Base-by-base conservation (phyloP, 148 eudicot genomes). In the Silene uniflora region DNA sequence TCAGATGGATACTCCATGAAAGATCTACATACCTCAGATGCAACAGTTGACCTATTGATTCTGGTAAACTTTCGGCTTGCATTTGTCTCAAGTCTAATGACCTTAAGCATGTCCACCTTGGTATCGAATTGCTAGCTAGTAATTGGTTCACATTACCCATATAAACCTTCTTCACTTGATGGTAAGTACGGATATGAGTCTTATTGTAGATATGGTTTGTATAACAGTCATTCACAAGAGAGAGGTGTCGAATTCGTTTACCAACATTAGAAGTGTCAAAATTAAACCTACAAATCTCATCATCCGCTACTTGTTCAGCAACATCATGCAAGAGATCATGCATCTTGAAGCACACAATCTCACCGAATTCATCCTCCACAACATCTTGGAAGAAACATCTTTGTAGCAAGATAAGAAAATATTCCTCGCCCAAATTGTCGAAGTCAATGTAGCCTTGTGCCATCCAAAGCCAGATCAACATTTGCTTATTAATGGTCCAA, bases 11-110 rank as follows among this genome's bases (percentile, higher is more conserved):
- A 32, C 77, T 81, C 44, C 10, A 55, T 8, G 67, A 42, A 8
- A 81, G 70, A 7, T 64, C 58, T 23, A 81, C 35, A 54, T 72
- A 66, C 60, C 83, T 66, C 25, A 81, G 39, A 68, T 76, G 83
- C 54, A 69, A 66, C 64, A 81, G 23, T 7, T 65, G 69, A 7
- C 77, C 69, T 13, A 81, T 23, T 13, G 83, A 76, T n/a, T 67
- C 25, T 4, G 83, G 69, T 58, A 81, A 42, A 13, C 12, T 27
- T 60, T 72, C 67, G 49, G 77, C 23, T 17, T 72, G 52, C 0
- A 62, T 59, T 18, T 60, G 11, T 3, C 61, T 35, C 10, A 76
- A 60, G 22, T 60, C 73, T 54, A 81, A 69, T 4, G 78, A 25
- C 18, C 83, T 35, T 22, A 76, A 19, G 69, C 73, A 23, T 56